Evolutionary conservation across 345 rosid genomes (phyloP).

Genomic region (Populus nigra): DNA sequence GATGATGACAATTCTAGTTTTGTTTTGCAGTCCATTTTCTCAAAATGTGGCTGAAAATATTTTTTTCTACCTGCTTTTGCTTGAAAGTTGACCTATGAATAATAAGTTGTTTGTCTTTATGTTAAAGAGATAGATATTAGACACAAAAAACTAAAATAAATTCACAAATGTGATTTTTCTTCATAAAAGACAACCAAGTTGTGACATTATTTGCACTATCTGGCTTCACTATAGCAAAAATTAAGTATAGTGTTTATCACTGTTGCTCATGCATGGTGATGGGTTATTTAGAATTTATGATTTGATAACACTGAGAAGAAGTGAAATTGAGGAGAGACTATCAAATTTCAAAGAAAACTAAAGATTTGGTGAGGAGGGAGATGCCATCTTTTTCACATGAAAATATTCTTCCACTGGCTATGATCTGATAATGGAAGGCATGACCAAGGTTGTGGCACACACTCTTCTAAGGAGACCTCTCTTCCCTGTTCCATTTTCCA

Average conservation of each 20-base stretch:
- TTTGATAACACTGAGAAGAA: constrained; percentile 1
- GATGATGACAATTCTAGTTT: background rate
- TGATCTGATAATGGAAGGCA: constrained; percentile 24
- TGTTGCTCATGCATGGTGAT: constrained; percentile 14
- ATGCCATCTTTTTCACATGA: constrained; percentile 23
- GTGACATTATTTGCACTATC: background rate
- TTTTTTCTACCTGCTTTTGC: too few relatives aligned
- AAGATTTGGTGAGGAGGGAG: background rate
- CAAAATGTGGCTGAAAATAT: background rate
- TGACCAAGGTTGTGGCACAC: constrained; percentile 28
- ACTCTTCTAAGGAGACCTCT: constrained; percentile 11
- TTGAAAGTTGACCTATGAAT: too few relatives aligned
- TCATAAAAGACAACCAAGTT: background rate
- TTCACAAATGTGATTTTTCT: background rate
- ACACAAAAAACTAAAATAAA: too few relatives aligned
- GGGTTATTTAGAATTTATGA: constrained; percentile 9
- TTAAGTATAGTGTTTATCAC: background rate
- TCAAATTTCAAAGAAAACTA: constrained; percentile 13
- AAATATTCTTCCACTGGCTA: constrained; percentile 23
- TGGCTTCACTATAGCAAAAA: background rate
- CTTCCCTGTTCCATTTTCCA: background rate
- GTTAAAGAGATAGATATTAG: too few relatives aligned
- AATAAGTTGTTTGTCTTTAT: too few relatives aligned
- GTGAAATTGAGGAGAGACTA: constrained; percentile 40
- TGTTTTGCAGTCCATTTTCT: background rate